Evolutionary conservation across 495 filamentous ascomycete species (phyloP).

Genomic region (Rostrohypoxylon terebratum): DNA sequence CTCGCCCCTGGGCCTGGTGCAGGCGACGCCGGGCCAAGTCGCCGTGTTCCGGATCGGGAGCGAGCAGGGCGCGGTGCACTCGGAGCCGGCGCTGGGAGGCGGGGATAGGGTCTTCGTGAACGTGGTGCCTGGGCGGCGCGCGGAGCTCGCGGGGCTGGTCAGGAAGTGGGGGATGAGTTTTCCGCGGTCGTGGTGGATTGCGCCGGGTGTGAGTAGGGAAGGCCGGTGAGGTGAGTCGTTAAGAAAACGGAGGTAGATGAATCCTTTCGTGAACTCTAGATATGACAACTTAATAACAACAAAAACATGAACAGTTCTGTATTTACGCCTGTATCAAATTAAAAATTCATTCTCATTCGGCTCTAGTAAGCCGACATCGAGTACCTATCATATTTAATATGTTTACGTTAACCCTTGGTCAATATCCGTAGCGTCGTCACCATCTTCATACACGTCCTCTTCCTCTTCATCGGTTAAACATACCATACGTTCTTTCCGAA

Average conservation of each 20-base stretch:
- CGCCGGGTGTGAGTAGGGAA: constrained; percentile 32
- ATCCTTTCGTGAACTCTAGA: too few species aligned
- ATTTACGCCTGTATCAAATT: too few species aligned
- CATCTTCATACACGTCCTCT: neutral
- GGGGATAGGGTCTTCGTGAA: constrained; percentile 53
- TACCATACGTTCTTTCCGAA: neutral
- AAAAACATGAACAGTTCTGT: too few species aligned
- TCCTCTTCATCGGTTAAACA: constrained; percentile 2
- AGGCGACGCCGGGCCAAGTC: constrained; percentile 36
- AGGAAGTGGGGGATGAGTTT: constrained; percentile 52
- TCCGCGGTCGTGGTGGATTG: constrained; percentile 50
- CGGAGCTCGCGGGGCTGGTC: constrained; percentile 45
- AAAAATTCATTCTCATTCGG: too few species aligned
- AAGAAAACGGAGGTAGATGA: too few species aligned
- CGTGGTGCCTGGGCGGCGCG: constrained; percentile 48
- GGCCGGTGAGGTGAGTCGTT: constrained; percentile 4
- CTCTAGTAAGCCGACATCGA: too few species aligned
- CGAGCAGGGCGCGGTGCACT: constrained; percentile 51
- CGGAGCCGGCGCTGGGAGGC: constrained; percentile 46
- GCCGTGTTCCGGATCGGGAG: constrained; percentile 47
- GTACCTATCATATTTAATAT: too few species aligned
- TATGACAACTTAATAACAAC: too few species aligned
- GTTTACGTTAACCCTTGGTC: too few species aligned
- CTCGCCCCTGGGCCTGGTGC: constrained; percentile 26
- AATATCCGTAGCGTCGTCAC: too few species aligned